These are phyloP conservation scores for Trametes sanguinea DNA, from an alignment of 768 basidiomycete species.

Conservation along the genomic window DNA sequence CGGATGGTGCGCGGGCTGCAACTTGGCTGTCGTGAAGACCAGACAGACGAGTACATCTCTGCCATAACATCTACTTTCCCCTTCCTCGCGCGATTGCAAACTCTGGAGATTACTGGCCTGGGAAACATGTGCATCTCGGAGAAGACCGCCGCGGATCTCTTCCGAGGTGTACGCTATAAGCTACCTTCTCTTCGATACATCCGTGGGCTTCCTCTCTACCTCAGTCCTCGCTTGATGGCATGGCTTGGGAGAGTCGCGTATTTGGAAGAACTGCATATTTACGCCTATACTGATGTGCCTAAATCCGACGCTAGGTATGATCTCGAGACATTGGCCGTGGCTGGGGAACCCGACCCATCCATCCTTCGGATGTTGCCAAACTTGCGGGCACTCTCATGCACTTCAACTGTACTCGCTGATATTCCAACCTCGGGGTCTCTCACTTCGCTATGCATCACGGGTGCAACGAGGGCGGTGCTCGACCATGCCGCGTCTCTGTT, in stretches of 20 bases:
- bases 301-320: background rate
- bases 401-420: background rate
- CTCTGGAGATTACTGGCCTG: background rate
- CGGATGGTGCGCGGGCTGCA: background rate
- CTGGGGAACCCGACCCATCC: no score
- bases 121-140: background rate
- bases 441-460: conserved; percentile 2
- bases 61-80: background rate
- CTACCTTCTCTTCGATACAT: background rate
- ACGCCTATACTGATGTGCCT: background rate
- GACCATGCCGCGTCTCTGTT: background rate
- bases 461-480: background rate
- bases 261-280: conserved; percentile 1
- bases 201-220: background rate
- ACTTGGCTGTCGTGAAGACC: background rate
- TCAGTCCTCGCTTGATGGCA: background rate
- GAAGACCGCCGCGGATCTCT: background rate
- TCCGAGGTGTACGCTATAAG: background rate
- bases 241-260: background rate
- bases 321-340: background rate
- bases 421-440: background rate
- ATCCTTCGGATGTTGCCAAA: background rate
- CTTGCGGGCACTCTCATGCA: conserved; percentile 6
- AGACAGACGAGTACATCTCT: background rate
- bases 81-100: background rate